phyloP scores from a whole-genome alignment of 1,284 basidiomycete species.

The Malassezia caprae region DNA sequence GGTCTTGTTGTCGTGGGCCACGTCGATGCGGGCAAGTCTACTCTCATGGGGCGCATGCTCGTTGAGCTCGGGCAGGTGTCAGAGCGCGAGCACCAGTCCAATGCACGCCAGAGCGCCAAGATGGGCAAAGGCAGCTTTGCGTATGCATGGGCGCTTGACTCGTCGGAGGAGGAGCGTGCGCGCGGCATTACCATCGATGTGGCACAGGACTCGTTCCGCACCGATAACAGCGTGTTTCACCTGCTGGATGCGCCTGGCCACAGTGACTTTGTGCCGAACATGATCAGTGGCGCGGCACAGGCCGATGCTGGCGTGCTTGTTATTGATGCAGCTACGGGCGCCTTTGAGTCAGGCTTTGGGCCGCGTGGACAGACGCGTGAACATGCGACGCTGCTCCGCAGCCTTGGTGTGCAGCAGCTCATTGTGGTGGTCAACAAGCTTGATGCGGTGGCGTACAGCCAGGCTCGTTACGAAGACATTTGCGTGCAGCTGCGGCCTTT shows the following conservation, averaged over 20 bases:
- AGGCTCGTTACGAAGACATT: slow-evolving; percentile 75
- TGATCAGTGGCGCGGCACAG: slow-evolving; percentile 96
- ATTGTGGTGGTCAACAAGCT: slow-evolving; percentile 91
- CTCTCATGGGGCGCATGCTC: slow-evolving; percentile 83
- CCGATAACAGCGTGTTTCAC: slow-evolving; percentile 69
- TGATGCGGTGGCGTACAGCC: slow-evolving; percentile 62
- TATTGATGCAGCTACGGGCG: slow-evolving; percentile 76
- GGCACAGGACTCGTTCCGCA: slow-evolving; percentile 70
- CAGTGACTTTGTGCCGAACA: slow-evolving; percentile 94
- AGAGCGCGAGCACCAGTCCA: slow-evolving; percentile 71
- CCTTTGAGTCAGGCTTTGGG: slow-evolving; percentile 91
- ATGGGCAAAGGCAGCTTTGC: slow-evolving; percentile 88
- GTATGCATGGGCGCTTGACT: slow-evolving; percentile 96
- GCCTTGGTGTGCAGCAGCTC: slow-evolving; percentile 85
- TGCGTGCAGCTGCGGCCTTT: slow-evolving; percentile 66
- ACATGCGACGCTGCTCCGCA: slow-evolving; percentile 81
- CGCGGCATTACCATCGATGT: slow-evolving; percentile 97
- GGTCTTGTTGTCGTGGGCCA: slow-evolving; percentile 92
- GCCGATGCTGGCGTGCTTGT: slow-evolving; percentile 94
- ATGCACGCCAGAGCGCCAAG: slow-evolving; percentile 81
- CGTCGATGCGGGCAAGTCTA: slow-evolving; percentile 97
- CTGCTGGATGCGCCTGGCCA: slow-evolving; percentile 93
- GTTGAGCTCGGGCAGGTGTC: slow-evolving; percentile 81
- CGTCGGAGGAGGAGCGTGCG: slow-evolving; percentile 80
- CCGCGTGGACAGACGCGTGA: slow-evolving; percentile 93